Conservation (phyloP, 2,329 filamentous ascomycete genomes). For the Cladophialophora psammophila region DNA sequence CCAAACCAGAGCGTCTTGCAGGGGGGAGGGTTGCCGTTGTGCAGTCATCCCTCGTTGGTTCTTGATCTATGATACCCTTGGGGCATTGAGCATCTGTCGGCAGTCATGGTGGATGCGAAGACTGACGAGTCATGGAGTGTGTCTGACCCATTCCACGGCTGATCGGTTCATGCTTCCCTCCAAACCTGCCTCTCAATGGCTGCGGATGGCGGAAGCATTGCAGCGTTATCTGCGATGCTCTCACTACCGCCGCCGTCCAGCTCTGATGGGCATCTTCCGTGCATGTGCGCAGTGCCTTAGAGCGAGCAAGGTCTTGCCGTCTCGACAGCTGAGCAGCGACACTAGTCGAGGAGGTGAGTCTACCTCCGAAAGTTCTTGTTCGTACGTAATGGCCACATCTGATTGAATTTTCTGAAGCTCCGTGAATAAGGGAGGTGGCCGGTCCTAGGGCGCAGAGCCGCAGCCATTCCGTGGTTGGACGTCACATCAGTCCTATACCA, state of each 20-base stretch:
- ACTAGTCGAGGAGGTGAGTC: neutral
- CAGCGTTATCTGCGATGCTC: neutral
- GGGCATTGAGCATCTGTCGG: neutral
- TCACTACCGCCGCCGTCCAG: neutral
- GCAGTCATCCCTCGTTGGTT: conserved; percentile 6
- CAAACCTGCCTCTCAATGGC: conserved; percentile 15
- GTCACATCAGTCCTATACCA: conserved; percentile 1
- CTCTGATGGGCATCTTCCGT: neutral
- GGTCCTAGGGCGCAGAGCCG: conserved; percentile 11
- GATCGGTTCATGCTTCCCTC: conserved; percentile 1
- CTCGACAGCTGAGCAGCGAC: neutral
- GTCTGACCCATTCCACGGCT: conserved; percentile 10
- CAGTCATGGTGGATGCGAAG: neutral
- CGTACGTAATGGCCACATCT: conserved; percentile 5
- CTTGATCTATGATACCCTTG: conserved; percentile 14
- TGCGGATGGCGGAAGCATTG: conserved; percentile 18
- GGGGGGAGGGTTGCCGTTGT: neutral
- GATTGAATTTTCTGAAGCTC: neutral
- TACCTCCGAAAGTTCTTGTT: neutral
- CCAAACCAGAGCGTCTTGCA: conserved; percentile 13
- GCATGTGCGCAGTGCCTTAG: conserved; percentile 12
- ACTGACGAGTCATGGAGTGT: conserved; percentile 20
- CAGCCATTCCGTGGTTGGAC: conserved; percentile 6
- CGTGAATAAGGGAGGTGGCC: neutral
- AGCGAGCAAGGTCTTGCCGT: neutral